A percentile compares a stretch with the other conserved stretches of the same genome.
Conservation (phyloP, 2,329 filamentous ascomycete species). For the Tolypocladium pustulatum region DNA sequence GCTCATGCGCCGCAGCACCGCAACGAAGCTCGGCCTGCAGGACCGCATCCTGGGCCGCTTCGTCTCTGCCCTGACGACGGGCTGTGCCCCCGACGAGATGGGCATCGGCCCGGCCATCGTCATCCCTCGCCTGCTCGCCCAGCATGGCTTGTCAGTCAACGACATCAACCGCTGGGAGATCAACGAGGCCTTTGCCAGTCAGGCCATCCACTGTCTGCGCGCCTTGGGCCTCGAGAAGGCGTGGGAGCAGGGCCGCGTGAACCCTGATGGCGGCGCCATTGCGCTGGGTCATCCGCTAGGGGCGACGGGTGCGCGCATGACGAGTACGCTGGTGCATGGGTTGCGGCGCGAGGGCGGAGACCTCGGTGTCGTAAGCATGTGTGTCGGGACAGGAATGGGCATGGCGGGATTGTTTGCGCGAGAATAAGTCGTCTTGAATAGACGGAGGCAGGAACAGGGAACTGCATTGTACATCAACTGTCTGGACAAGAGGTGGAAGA, state of each 20-base stretch:
- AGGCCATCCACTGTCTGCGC: slow-evolving; percentile 60
- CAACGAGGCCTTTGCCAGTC: slow-evolving; percentile 70
- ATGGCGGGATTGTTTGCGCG: slow-evolving; percentile 59
- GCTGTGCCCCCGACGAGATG: slow-evolving; percentile 87
- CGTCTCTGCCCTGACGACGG: slow-evolving; percentile 63
- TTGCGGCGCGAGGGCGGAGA: slow-evolving; percentile 60
- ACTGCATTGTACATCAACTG: neutral
- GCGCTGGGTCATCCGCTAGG: slow-evolving; percentile 89
- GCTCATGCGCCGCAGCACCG: slow-evolving; percentile 76
- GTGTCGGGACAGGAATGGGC: slow-evolving; percentile 73
- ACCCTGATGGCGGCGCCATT: slow-evolving; percentile 88
- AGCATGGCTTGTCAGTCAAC: slow-evolving; percentile 51
- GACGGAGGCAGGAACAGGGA: neutral
- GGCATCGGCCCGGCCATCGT: slow-evolving; percentile 79
- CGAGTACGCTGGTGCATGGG: slow-evolving; percentile 59
- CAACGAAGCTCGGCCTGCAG: slow-evolving; percentile 59
- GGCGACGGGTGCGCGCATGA: slow-evolving; percentile 74
- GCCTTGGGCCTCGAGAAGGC: slow-evolving; percentile 54
- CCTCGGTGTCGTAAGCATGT: slow-evolving; percentile 86
- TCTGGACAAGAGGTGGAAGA: neutral
- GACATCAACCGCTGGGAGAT: slow-evolving; percentile 87
- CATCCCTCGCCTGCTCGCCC: slow-evolving; percentile 69
- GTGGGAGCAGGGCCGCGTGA: slow-evolving; percentile 60
- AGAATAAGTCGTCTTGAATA: slow-evolving; percentile 29
- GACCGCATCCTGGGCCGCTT: slow-evolving; percentile 71